Base-by-base conservation (phyloP, 2,329 filamentous ascomycete genomes). In the Sporothrix inflata region DNA sequence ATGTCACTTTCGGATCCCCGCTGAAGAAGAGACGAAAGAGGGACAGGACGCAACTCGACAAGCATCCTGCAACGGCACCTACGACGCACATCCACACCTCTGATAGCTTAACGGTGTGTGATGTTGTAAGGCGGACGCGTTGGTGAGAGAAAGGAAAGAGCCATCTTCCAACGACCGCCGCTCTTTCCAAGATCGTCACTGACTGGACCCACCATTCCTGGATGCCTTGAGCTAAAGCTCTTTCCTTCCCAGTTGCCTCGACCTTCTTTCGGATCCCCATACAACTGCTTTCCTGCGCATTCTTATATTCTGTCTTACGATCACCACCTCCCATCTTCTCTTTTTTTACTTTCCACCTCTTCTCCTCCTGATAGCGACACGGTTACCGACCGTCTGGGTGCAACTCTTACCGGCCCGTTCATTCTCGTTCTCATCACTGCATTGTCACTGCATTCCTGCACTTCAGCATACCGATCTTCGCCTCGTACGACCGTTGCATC, bases 161-260 rank as follows among this genome's bases (percentile, higher is more conserved):
- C 45, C 11, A 47, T 47, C 51, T 55, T 19, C 51, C 24, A 30
- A 16, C 21, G 21, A 55, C 51, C 24, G 19, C 27, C 57, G 16
- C 57, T 21, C 34, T 34, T 60, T 60, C 49, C 49, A 42, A 42
- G 57, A 42, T 42, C n/a, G 57, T 63, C 57, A 42, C 38, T 30
- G n/a, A 42, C 57, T 63, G 14, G 34, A 21, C 11, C 19, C 57
- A 24, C 57, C 27, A 24, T n/a, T 6, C 19, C 19, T 24, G 34
- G 21, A 34, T 57, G 27, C 53, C 53, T 34, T 27, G 27, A 30
- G 27, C 53, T 57, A 34, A 16, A 53, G 49, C 49, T 24, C 49
- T 24, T 53, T 53, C 49, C 49, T 24, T 53, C 12, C n/a, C n/a
- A 53, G 49, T 21, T 63, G 34, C 19, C 57, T 63, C 57, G 21